These are phyloP conservation scores for Penicillium sp. DNA, from an alignment of 2,329 filamentous ascomycete species.

Conservation along the genomic window DNA sequence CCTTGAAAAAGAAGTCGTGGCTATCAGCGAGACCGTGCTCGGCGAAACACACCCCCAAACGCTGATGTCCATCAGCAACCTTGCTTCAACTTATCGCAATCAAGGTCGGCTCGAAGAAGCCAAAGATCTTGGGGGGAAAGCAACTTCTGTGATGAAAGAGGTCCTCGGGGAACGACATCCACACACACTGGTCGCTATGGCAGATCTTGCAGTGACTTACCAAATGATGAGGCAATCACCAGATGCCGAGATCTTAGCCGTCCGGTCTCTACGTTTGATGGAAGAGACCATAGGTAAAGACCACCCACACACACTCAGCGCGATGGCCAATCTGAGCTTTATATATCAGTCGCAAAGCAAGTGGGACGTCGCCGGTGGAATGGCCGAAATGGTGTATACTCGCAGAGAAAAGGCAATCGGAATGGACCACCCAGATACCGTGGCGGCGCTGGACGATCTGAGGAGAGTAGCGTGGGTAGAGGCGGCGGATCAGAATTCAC, in stretches of 20 bases:
- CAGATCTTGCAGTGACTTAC: constrained; percentile 11
- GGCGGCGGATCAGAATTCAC: constrained; percentile 10
- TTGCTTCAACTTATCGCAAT: constrained; percentile 13
- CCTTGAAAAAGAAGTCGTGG: constrained; percentile 13
- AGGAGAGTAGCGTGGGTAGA: constrained; percentile 9
- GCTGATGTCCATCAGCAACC: constrained; percentile 15
- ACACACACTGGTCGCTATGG: constrained; percentile 8
- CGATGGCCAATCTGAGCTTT: constrained; percentile 10
- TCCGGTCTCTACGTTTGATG: constrained; percentile 3
- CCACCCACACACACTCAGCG: constrained; percentile 10
- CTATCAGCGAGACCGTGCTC: constrained; percentile 3
- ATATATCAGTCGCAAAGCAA: constrained; percentile 15
- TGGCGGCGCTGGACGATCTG: constrained; percentile 9
- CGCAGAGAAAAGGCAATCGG: constrained; percentile 2
- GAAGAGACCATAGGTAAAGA: constrained; percentile 9
- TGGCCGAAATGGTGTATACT: constrained; percentile 9
- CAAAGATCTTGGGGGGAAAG: constrained; percentile 9
- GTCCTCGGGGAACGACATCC: constrained; percentile 11
- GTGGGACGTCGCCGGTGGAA: constrained; percentile 4
- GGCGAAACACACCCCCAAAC: constrained; percentile 16
- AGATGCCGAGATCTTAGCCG: constrained; percentile 3
- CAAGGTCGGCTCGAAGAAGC: constrained; percentile 13
- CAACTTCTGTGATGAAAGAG: constrained; percentile 1
- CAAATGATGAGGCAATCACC: background rate
- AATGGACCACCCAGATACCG: constrained; percentile 8